These are phyloP conservation scores for Cryptomeria japonica DNA, from an alignment of 75 land plant species.

Conservation along the genomic window DNA sequence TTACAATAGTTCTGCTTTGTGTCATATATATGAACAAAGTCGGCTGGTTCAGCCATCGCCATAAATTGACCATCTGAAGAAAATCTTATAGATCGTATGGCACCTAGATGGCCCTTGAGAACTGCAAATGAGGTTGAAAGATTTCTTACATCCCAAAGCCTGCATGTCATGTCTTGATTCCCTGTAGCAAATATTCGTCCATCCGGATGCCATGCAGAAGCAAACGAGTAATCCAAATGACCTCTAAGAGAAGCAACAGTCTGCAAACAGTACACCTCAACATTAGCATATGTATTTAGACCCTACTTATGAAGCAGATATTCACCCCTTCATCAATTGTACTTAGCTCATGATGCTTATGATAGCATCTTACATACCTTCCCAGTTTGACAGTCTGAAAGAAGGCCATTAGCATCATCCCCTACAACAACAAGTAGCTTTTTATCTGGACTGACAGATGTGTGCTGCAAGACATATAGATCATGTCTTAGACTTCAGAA, in stretches of 20 bases:
- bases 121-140: conserved; percentile 66
- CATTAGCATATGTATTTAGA: background rate
- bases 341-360: background rate
- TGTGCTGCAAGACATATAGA: conserved; percentile 57
- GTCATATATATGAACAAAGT: conserved; percentile 91
- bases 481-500: background rate
- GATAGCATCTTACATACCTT: conserved; percentile 47
- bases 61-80: conserved; percentile 85
- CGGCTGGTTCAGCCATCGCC: conserved; percentile 97
- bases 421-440: conserved; percentile 79
- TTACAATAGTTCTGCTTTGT: conserved; percentile 56
- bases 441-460: conserved; percentile 81
- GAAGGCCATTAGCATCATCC: conserved; percentile 68
- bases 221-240: conserved; percentile 92
- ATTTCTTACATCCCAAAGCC: conserved; percentile 86
- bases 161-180: conserved; percentile 94
- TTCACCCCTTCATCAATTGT: background rate
- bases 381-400: conserved; percentile 69
- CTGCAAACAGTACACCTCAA: conserved; percentile 25
- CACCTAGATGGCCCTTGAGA: conserved; percentile 85
- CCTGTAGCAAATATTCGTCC: conserved; percentile 90
- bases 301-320: background rate
- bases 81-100: conserved; percentile 86
- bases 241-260: conserved; percentile 51
- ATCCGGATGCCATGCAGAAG: conserved; percentile 98